Evolutionary conservation across 345 rosid species (phyloP).

Genomic region (Aquilaria malaccensis): DNA sequence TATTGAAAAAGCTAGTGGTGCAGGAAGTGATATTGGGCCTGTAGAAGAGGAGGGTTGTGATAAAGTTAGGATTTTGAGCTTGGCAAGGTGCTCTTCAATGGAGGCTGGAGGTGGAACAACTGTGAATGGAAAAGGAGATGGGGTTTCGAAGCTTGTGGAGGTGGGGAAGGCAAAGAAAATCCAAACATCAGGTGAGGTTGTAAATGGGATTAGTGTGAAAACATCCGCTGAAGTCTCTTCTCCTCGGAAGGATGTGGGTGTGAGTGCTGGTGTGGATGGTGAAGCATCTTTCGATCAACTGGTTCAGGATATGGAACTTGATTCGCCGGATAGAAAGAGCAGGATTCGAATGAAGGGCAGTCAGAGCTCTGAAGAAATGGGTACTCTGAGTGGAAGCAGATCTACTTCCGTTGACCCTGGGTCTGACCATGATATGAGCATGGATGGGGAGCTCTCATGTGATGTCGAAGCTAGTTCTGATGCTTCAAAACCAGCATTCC

Average conservation of each 20-base stretch:
- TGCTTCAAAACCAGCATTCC: slow-evolving; percentile 14
- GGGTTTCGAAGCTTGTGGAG: neutral
- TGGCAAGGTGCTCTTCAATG: neutral
- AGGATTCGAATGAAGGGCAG: slow-evolving; percentile 3
- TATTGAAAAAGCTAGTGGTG: slow-evolving; percentile 8
- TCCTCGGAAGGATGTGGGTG: too few species aligned
- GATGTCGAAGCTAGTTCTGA: neutral
- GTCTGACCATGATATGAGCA: slow-evolving; percentile 13
- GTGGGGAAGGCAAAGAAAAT: slow-evolving; percentile 1
- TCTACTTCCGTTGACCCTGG: slow-evolving; percentile 12
- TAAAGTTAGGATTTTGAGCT: neutral
- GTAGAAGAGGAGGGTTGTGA: slow-evolving; percentile 10
- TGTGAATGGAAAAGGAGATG: neutral
- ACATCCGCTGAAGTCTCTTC: neutral
- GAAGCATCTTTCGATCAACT: slow-evolving; percentile 7
- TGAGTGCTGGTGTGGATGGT: neutral
- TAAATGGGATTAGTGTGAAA: neutral
- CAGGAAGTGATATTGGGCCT: slow-evolving; percentile 10
- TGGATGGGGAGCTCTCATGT: slow-evolving; percentile 7
- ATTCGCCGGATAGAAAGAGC: slow-evolving; percentile 6
- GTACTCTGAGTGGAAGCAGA: slow-evolving; percentile 5
- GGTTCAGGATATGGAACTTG: slow-evolving; percentile 21
- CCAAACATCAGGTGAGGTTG: neutral
- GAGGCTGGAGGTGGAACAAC: slow-evolving; percentile 1
- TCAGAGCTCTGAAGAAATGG: slow-evolving; percentile 2